A percentile compares a stretch with the other conserved stretches of the same genome.
Evolutionary conservation across 139 green algal species (phyloP).

Genomic region (Mesotaenium endlicherianum): DNA sequence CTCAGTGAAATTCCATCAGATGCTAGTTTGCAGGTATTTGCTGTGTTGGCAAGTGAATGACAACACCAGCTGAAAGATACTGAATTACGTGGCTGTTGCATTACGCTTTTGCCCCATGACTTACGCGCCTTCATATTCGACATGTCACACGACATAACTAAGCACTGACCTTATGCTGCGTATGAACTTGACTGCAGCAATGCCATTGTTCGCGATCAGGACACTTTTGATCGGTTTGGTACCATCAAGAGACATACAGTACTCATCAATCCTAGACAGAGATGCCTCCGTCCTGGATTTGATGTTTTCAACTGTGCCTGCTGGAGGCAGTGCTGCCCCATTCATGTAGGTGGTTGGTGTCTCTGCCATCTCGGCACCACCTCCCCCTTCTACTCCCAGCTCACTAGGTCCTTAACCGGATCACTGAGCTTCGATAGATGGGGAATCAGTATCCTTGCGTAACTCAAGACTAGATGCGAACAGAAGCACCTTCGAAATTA

Average conservation of each 20-base stretch:
- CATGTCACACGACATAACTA: too few species aligned
- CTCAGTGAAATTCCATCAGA: too few species aligned
- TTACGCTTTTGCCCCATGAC: too few species aligned
- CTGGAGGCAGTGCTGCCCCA: background rate
- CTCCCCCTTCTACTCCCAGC: background rate
- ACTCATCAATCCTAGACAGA: constrained; percentile 41
- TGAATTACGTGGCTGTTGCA: too few species aligned
- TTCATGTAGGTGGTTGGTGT: background rate
- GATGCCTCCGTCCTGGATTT: too few species aligned
- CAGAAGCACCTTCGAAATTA: too few species aligned
- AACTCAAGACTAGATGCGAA: too few species aligned
- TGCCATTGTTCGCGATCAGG: constrained; percentile 93
- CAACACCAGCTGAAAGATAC: too few species aligned
- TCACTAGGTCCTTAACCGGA: too few species aligned
- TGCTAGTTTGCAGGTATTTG: too few species aligned
- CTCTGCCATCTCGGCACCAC: background rate
- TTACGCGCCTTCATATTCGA: too few species aligned
- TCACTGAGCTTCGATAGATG: background rate
- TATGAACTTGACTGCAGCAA: constrained; percentile 96
- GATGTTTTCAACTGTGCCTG: constrained; percentile 10
- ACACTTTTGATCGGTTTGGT: constrained; percentile 64
- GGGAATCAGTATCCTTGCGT: background rate
- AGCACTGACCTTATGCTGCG: constrained; percentile 81
- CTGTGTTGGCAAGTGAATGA: too few species aligned
- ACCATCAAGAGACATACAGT: constrained; percentile 33